Evolutionary conservation across 2,329 filamentous ascomycete genomes (phyloP).

Genomic region (Pyricularia pennisetigena): DNA sequence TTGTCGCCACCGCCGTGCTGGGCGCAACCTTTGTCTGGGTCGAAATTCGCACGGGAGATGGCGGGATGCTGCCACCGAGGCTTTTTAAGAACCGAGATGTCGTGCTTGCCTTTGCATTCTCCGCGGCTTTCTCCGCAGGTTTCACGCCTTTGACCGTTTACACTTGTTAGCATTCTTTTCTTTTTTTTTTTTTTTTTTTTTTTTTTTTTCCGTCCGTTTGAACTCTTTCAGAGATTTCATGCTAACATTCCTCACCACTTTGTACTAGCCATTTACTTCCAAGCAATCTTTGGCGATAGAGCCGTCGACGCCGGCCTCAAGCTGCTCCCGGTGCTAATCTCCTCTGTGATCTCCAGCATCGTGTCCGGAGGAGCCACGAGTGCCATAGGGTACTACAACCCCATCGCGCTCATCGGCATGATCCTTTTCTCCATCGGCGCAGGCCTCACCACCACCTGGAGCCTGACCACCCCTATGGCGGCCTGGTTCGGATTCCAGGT

Average conservation of each 20-base stretch:
- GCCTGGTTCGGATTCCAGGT: slow-evolving; percentile 49
- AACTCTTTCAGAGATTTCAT: background rate
- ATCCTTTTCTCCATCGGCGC: slow-evolving; percentile 31
- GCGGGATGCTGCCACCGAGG: slow-evolving; percentile 37
- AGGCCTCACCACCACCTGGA: slow-evolving; percentile 44
- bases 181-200: too few species aligned
- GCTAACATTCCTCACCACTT: background rate
- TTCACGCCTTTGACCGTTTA: slow-evolving; percentile 47
- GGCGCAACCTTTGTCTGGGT: slow-evolving; percentile 34
- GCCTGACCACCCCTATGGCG: slow-evolving; percentile 29
- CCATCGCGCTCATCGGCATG: slow-evolving; percentile 17
- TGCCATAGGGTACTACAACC: slow-evolving; percentile 12
- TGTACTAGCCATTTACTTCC: slow-evolving; percentile 38
- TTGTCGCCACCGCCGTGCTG: slow-evolving; percentile 37
- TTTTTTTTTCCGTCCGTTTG: too few species aligned
- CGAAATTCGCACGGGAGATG: slow-evolving; percentile 33
- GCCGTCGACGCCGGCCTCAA: slow-evolving; percentile 45
- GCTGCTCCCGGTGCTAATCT: slow-evolving; percentile 40
- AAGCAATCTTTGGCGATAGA: slow-evolving; percentile 40
- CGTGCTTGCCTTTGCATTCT: slow-evolving; percentile 27
- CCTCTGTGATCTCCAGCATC: slow-evolving; percentile 29
- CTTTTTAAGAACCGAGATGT: slow-evolving; percentile 36
- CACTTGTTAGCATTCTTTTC: slow-evolving; percentile 25
- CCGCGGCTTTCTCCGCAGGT: slow-evolving; percentile 36
- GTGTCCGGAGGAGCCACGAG: slow-evolving; percentile 14